These are phyloP conservation scores for Symbiodinium pilosum DNA, from an alignment of 73 alveolate species.

Conservation along the genomic window DNA sequence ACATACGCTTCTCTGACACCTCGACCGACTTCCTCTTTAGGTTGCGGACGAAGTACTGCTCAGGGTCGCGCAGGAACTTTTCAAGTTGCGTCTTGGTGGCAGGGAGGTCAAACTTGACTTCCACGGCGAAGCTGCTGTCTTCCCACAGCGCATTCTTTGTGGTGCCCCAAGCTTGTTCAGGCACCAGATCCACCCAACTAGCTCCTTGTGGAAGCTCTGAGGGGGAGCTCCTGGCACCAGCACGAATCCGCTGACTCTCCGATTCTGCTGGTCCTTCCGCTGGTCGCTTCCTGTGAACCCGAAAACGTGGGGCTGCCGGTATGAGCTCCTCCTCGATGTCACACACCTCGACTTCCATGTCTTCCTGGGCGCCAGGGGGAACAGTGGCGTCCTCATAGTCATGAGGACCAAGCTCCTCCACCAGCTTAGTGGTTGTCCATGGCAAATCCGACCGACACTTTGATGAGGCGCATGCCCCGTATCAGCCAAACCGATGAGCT, in stretches of 20 bases:
- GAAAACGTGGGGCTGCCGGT: no score
- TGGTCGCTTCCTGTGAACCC: no score
- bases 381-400: neutral
- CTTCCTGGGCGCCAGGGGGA: neutral
- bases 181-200: no score
- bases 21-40: neutral
- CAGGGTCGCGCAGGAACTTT: neutral
- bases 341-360: no score
- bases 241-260: no score
- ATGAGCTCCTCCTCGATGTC: neutral
- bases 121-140: neutral
- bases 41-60: neutral
- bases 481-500: neutral
- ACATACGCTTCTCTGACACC: neutral
- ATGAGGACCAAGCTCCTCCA: neutral
- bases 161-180: neutral
- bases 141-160: neutral
- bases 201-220: neutral
- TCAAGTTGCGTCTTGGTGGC: neutral
- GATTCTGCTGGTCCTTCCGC: no score
- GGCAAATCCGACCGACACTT: neutral
- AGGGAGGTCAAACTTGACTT: neutral
- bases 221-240: no score
- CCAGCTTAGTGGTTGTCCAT: neutral
- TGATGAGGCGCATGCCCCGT: neutral